These are phyloP conservation scores for Metschnikowia shivogae DNA, from an alignment of 805 yeast species.

Conservation along the genomic window DNA sequence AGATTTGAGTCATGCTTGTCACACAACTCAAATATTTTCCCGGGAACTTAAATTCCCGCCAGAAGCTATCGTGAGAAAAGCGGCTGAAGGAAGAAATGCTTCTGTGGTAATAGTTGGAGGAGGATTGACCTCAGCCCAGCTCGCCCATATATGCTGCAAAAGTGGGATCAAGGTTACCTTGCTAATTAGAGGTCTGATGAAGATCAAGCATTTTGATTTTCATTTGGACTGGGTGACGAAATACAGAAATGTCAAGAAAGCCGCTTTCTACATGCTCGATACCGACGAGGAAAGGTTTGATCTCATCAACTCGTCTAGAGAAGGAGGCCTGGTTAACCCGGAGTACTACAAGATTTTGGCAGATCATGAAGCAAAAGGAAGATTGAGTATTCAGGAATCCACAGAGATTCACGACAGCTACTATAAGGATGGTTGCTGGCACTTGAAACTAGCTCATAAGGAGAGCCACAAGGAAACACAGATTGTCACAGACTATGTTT, in stretches of 20 bases:
- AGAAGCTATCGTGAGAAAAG: slow-evolving; percentile 14
- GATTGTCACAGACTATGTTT: slow-evolving; percentile 27
- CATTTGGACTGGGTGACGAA: slow-evolving; percentile 50
- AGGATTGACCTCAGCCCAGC: slow-evolving; percentile 44
- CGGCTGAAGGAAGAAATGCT: slow-evolving; percentile 5
- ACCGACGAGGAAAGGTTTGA: slow-evolving; percentile 39
- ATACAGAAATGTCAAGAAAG: slow-evolving; percentile 41
- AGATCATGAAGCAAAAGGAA: slow-evolving; percentile 28
- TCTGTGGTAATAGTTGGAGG: slow-evolving; percentile 41
- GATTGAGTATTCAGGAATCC: slow-evolving; percentile 24
- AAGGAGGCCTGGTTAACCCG: slow-evolving; percentile 46
- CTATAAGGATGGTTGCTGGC: slow-evolving; percentile 31
- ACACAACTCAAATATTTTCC: slow-evolving; percentile 34
- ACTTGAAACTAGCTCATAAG: slow-evolving; percentile 13
- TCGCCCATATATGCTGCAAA: slow-evolving; percentile 35
- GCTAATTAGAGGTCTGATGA: slow-evolving; percentile 34
- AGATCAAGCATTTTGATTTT: slow-evolving; percentile 45
- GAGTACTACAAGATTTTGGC: slow-evolving; percentile 34
- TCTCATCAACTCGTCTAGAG: slow-evolving; percentile 40
- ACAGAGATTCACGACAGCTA: slow-evolving; percentile 23
- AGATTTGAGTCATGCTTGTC: slow-evolving; percentile 27
- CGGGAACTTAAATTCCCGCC: slow-evolving; percentile 23
- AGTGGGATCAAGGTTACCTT: slow-evolving; percentile 32
- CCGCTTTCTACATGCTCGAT: slow-evolving; percentile 40
- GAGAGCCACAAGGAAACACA: slow-evolving; percentile 3